Evolutionary conservation across 2,329 filamentous ascomycete genomes (phyloP), one percentile per base, ranked within the genome.

Genomic region (Ophiostoma sp.): DNA sequence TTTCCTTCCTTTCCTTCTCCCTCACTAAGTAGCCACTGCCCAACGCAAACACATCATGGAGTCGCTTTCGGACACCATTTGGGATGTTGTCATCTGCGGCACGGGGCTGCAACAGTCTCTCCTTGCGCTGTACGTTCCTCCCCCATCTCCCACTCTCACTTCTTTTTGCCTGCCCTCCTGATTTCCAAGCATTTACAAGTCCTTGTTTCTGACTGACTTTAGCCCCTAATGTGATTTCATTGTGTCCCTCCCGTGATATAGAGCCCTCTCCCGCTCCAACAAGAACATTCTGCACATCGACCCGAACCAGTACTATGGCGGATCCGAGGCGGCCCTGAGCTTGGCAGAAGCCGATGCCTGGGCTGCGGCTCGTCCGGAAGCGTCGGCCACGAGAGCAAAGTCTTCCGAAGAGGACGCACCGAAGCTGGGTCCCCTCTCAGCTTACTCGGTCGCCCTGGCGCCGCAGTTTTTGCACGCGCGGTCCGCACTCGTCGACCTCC

Each of bases 281-380:
- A 97, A 97, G 86, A 96, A 93, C 79, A 89, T 98, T 77, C 88
- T 98, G 74, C 95, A 98, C 81, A 85, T 98, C 80, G 95, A 98
- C 80, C 88, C 89, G 76, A 95, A 97, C 83, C 87, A 90, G 75
- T 97, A 93, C 82, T 98, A 98, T 83, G 95, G 95, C 78, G 93
- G 92, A 71, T 82, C 91, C 52, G 94, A 97, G 80, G 94, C 95
- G 75, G 93, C 94, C 1, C 88, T 98, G 77, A 96, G 91, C 82
- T 85, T 98, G 48, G 88, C 93, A 75, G 95, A 98, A 80, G 91
- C 89, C 50, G 91, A 95, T 77, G 86, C 87, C 50, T 98, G 94
- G 94, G 90, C 86, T 61, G 83, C 85, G 11, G 55, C 71, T 4
- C 71, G 57, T n/a, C 78, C 79, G 2, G 79, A 80, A 33, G 85